Evolutionary conservation across 23 red algal genomes (phyloP), one percentile per base, ranked within the genome.

Genomic region (Rhodosorus marinus): DNA sequence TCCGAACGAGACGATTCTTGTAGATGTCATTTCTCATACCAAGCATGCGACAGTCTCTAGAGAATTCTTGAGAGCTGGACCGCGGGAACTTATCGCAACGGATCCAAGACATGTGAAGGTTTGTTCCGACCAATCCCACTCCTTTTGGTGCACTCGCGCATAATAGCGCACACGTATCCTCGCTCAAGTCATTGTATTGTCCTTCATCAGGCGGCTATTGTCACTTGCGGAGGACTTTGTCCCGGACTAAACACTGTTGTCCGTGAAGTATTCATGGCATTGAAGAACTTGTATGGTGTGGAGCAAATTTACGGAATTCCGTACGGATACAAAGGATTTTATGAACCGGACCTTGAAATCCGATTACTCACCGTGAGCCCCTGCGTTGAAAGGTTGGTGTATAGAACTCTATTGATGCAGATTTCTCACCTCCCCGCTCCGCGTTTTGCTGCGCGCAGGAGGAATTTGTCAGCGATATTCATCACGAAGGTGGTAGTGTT

Each of bases 191-290:
- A n/a, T n/a, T n/a, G n/a, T n/a, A n/a, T n/a, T n/a, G n/a, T n/a
- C n/a, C n/a, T n/a, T n/a, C n/a, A n/a, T n/a, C 64, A 66, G n/a
- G 86, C 86, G 24, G 86, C 67, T 23, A 94, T 94, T 59, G 87
- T 94, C 57, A 94, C 87, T 27, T 94, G 87, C 61, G 87, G 87
- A 35, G 87, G 87, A 14, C 61, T 94, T 47, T 83, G 76, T 41
- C 87, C 87, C 21, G 87, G 87, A 35, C 62, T 94, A 30, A 94
- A 94, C 51, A 76, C 60, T 9, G 87, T 94, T 8, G 74, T 94
- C 24, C 60, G 87, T 6, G 87, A 94, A 64, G 72, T 94, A 4
- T 72, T 79, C 25, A 72, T 80, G 6, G 74, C 73, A 2, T 52
- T 94, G 30, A 68, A 74, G 29, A 41, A 48, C n/a, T 63, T 78